Percentiles rank a stretch among this genome's conserved stretches.
Evolutionary conservation across 129 eudicot genomes (phyloP).

Genomic region (Kitagawia praeruptora): DNA sequence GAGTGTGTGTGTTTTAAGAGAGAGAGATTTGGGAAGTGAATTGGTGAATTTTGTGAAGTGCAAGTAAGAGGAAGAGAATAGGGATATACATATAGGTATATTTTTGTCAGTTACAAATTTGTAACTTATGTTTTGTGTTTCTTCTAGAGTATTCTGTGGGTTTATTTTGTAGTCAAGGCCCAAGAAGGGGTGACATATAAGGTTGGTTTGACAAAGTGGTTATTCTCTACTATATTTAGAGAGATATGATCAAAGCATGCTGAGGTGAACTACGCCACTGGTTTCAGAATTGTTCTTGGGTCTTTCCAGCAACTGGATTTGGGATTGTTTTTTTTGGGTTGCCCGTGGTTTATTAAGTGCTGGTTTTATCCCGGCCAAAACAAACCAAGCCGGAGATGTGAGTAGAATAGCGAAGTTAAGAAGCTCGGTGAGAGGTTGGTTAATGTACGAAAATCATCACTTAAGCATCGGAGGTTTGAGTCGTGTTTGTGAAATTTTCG

Average conservation of each 20-base stretch:
- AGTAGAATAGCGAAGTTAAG: neutral
- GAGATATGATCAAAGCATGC: neutral
- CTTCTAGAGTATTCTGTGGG: neutral
- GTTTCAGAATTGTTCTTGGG: neutral
- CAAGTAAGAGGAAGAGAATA: neutral
- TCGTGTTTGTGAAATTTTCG: neutral
- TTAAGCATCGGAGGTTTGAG: neutral
- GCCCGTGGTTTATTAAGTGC: neutral
- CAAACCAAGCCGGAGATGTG: too few relatives aligned
- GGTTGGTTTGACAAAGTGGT: neutral
- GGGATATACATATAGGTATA: neutral
- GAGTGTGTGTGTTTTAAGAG: neutral
- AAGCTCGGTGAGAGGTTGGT: neutral
- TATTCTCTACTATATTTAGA: neutral
- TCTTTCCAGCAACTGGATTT: neutral
- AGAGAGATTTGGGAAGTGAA: too few relatives aligned
- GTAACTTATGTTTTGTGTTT: neutral
- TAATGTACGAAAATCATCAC: neutral
- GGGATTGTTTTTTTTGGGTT: neutral
- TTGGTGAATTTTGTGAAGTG: neutral
- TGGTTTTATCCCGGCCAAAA: neutral
- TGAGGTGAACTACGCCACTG: neutral
- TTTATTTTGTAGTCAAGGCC: neutral
- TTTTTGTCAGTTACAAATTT: neutral
- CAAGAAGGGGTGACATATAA: neutral